Percentiles rank a stretch among this genome's conserved stretches.
These are phyloP conservation scores for Albugo laibachii DNA, from an alignment of 352 stramenopile species.

Conservation along the genomic window DNA sequence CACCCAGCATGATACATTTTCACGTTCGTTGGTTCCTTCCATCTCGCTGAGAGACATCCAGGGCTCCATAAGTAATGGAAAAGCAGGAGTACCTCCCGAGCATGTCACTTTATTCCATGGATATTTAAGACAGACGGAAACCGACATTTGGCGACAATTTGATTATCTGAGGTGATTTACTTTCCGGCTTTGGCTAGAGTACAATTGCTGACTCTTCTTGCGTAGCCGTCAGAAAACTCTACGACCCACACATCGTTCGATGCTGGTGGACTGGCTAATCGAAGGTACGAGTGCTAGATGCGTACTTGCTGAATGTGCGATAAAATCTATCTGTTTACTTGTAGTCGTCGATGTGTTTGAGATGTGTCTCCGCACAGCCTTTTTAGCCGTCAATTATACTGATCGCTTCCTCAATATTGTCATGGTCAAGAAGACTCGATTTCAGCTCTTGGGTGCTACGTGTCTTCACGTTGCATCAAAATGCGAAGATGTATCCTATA, in stretches of 20 bases:
- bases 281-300: conserved; percentile 30
- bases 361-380: conserved; percentile 79
- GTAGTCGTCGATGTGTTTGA: conserved; percentile 85
- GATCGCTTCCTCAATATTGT: conserved; percentile 76
- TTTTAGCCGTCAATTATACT: conserved; percentile 82
- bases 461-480: conserved; percentile 82
- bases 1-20: conserved; percentile 18
- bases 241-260: conserved; percentile 65
- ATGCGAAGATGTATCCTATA: conserved; percentile 85
- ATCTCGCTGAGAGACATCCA: conserved; percentile 67
- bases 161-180: conserved; percentile 59
- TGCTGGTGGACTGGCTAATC: conserved; percentile 85
- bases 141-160: conserved; percentile 70
- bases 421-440: conserved; percentile 78
- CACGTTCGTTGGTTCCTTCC: conserved; percentile 27
- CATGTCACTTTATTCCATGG: conserved; percentile 64
- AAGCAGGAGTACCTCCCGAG: conserved; percentile 28
- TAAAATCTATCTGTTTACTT: background rate
- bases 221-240: conserved; percentile 60
- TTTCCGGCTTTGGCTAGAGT: background rate
- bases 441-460: conserved; percentile 78
- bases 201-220: background rate
- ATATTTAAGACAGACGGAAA: conserved; percentile 55
- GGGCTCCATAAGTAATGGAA: conserved; percentile 29
- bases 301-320: background rate